phyloP scores from a whole-genome alignment of 768 basidiomycete species.

The Suillus cothurnatus region DNA sequence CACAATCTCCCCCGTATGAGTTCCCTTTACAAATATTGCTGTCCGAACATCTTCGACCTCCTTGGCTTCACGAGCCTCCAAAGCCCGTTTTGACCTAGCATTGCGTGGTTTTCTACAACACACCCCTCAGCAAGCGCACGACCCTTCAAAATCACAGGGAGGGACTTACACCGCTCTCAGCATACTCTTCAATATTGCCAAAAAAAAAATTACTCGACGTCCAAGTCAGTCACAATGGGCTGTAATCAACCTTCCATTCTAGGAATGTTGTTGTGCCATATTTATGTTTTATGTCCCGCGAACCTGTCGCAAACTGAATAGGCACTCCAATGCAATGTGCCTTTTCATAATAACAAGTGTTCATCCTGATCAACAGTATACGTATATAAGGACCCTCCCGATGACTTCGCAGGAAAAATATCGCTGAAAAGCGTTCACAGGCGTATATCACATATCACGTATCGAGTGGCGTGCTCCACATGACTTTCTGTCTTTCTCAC shows the following conservation, averaged over 20 bases:
- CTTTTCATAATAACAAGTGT: neutral
- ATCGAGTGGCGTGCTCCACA: neutral
- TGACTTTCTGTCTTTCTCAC: conserved; percentile 3
- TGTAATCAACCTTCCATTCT: neutral
- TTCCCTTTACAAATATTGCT: conserved; percentile 88
- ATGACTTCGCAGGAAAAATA: neutral
- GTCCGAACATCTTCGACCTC: conserved; percentile 87
- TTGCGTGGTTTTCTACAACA: conserved; percentile 83
- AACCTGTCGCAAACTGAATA: neutral
- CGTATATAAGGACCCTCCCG: neutral
- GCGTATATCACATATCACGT: neutral
- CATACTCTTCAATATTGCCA: conserved; percentile 19
- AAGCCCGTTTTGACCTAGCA: conserved; percentile 88
- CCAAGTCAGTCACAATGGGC: neutral
- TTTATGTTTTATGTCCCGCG: conserved; percentile 2
- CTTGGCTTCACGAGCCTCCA: conserved; percentile 87
- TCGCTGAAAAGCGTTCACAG: neutral
- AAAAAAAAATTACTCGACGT: neutral
- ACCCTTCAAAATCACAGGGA: neutral
- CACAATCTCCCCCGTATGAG: conserved; percentile 80
- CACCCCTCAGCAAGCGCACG: neutral
- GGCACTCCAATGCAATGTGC: neutral
- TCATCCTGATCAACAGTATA: neutral
- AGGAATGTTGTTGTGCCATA: neutral
- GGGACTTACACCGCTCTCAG: conserved; percentile 33